A percentile compares a stretch with the other conserved stretches of the same genome.
Evolutionary conservation across 2,329 filamentous ascomycete species (phyloP).

Genomic region (Talaromyces sp.): DNA sequence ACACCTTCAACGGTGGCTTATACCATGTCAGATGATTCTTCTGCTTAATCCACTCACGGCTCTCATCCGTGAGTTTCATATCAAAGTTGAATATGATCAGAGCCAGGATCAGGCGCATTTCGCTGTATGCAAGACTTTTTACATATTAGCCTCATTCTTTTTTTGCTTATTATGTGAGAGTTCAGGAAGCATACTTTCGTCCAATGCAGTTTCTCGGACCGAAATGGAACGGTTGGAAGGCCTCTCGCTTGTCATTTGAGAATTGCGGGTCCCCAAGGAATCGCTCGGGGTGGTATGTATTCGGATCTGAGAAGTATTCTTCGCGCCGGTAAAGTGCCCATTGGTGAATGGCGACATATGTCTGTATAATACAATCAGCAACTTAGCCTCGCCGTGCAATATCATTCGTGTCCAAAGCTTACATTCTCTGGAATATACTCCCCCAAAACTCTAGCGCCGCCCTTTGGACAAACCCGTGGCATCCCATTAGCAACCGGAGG

Average conservation of each 20-base stretch:
- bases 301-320: conserved; percentile 47
- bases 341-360: conserved; percentile 45
- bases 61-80: conserved; percentile 41
- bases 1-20: conserved; percentile 40
- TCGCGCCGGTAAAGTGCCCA: conserved; percentile 48
- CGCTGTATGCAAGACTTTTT: conserved; percentile 50
- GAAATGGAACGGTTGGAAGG: conserved; percentile 51
- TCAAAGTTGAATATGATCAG: conserved; percentile 54
- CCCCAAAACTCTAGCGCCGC: conserved; percentile 25
- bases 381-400: background rate
- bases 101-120: conserved; percentile 53
- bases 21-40: conserved; percentile 44
- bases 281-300: conserved; percentile 51
- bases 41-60: conserved; percentile 43
- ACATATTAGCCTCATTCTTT: background rate
- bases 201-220: conserved; percentile 55
- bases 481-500: conserved; percentile 33
- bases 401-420: background rate
- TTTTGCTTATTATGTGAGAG: background rate
- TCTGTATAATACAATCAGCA: conserved; percentile 31
- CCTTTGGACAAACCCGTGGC: conserved; percentile 25
- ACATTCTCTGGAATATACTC: conserved; percentile 26
- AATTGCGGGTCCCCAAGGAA: conserved; percentile 33
- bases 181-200: conserved; percentile 43
- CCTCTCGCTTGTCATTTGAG: conserved; percentile 43